Base-by-base conservation (phyloP, 228 moss, liverwort and hornwort species). In the Sphagnum magellanicum region DNA sequence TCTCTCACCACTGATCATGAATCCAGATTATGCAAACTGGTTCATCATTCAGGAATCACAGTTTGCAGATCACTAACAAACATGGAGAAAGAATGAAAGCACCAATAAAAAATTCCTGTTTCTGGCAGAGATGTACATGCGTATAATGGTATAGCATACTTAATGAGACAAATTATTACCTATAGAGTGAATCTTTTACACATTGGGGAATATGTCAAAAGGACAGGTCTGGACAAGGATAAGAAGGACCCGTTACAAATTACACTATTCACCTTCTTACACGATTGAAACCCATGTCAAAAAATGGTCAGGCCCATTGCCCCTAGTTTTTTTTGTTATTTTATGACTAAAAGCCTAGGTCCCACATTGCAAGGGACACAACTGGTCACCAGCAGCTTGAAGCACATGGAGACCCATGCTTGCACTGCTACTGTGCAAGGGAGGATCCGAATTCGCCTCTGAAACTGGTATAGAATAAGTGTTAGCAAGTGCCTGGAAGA, bases 401-500 rank as follows among this genome's bases (percentile, higher is more conserved):
- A 79, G 77, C 79, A 77, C 66, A 67, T 74, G 72, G 48, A 73
- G 68, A 69, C 75, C 76, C 68, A 76, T 72, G 63, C 77, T 73
- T 63, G 69, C 68, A 75, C 79, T 75, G 66, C 68, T 71, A 17
- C 79, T 74, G 62, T 78, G 71, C 47, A 76, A 60, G 48, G 74
- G 68, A 53, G 62, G 75, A 53, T 75, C 79, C 63, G 71, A 67
- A 73, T 77, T 77, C 59, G 67, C 57, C 49, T 73, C 77, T 66
- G 61, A 55, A 55, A 69, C 55, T 48, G 58, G n/a, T n/a, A 49
- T 17, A 47, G 6, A 48, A 67, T 80, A 84, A 63, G 79, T 74
- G 69, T 81, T 79, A 32, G 91, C 85, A 55, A 94, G 82, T 55
- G 81, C 68, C 83, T 86, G 84, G 17, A 95, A 74, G 70, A 95